A percentile compares a stretch with the other conserved stretches of the same genome.
phyloP scores from a whole-genome alignment of 352 stramenopile species.

The Phytopythium kandeliae region DNA sequence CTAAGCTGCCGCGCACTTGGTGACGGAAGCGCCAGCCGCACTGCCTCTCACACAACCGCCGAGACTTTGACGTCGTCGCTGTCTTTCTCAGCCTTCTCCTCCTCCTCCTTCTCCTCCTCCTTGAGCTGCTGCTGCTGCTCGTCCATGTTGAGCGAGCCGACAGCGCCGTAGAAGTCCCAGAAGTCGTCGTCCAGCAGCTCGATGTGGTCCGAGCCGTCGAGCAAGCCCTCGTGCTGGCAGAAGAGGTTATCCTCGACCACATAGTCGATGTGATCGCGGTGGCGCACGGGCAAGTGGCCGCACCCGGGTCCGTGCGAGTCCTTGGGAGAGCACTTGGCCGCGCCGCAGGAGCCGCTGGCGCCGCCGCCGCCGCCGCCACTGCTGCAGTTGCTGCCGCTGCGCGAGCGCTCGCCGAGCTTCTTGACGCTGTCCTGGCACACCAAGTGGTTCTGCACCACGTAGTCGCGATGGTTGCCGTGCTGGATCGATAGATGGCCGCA shows the following conservation, averaged over 20 bases:
- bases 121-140: conserved; percentile 6
- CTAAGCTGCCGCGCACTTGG: too few species aligned
- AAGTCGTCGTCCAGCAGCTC: conserved; percentile 76
- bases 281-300: conserved; percentile 63
- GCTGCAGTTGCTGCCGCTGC: conserved; percentile 7
- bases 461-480: conserved; percentile 75
- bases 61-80: neutral
- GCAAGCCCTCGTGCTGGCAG: conserved; percentile 54
- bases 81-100: too few species aligned
- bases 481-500: conserved; percentile 75
- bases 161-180: conserved; percentile 76
- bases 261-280: conserved; percentile 81
- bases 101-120: neutral
- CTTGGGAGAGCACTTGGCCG: conserved; percentile 19
- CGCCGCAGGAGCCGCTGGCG: conserved; percentile 4
- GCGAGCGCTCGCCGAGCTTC: conserved; percentile 27
- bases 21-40: too few species aligned
- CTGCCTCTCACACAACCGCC: too few species aligned
- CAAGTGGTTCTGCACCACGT: conserved; percentile 79
- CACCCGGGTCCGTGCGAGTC: conserved; percentile 61
- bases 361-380: conserved; percentile 10
- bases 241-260: conserved; percentile 79
- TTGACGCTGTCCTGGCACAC: conserved; percentile 73
- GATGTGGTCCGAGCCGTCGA: conserved; percentile 46
- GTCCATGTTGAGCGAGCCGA: conserved; percentile 49